A percentile compares a stretch with the other conserved stretches of the same genome.
These are phyloP conservation scores for Leersia perrieri DNA, from an alignment of 176 grass and related monocot genomes.

Conservation along the genomic window DNA sequence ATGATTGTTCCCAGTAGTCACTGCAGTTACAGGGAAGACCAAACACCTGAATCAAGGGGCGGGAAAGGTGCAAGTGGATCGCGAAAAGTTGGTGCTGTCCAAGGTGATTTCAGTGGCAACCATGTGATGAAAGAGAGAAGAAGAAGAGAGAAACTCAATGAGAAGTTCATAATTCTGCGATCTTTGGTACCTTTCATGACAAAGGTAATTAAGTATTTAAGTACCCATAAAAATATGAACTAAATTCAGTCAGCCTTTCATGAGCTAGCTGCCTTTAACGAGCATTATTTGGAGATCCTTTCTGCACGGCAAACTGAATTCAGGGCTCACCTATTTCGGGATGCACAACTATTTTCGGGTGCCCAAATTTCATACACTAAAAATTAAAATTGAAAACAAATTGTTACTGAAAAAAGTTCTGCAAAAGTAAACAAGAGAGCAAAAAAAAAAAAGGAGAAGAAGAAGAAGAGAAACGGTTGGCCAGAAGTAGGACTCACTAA, in stretches of 20 bases:
- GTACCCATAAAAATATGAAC: not conserved
- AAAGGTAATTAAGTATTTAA: slow-evolving; percentile 42
- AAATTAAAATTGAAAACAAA: too few relatives aligned
- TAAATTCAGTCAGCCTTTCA: not conserved
- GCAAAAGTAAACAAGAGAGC: too few relatives aligned
- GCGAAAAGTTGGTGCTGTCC: not conserved
- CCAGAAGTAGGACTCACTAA: too few relatives aligned
- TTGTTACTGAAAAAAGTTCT: too few relatives aligned
- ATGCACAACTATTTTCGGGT: too few relatives aligned
- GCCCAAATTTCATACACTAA: too few relatives aligned
- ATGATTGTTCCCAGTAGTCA: slow-evolving; percentile 22
- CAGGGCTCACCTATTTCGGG: too few relatives aligned
- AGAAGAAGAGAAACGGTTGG: too few relatives aligned
- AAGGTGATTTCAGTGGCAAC: slow-evolving; percentile 56
- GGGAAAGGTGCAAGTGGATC: slow-evolving; percentile 26
- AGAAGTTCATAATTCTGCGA: slow-evolving; percentile 72
- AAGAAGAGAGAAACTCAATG: slow-evolving; percentile 88
- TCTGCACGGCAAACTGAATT: too few relatives aligned
- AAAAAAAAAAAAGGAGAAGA: too few relatives aligned
- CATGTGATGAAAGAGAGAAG: slow-evolving; percentile 78
- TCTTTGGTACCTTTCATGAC: slow-evolving; percentile 91
- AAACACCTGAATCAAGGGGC: slow-evolving; percentile 37
- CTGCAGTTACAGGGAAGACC: slow-evolving; percentile 21
- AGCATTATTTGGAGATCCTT: too few relatives aligned
- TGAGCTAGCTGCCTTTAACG: not conserved